Conservation (phyloP, 78 protist species). For the Ministeria vibrans region DNA sequence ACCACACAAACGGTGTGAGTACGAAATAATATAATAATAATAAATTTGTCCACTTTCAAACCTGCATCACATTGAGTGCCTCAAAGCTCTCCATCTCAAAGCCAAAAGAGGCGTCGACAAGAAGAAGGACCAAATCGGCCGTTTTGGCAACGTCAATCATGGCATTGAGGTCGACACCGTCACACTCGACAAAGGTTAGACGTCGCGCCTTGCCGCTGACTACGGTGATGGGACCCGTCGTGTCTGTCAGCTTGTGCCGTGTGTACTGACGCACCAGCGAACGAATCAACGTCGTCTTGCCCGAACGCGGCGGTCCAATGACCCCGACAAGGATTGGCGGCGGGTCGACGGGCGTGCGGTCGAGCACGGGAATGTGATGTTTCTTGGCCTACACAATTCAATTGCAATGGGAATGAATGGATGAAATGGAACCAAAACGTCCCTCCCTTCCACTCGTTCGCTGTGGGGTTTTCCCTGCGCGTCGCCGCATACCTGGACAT, state of each 20-base stretch:
- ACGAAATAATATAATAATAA: too few relatives aligned
- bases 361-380: constrained; percentile 68
- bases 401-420: background rate
- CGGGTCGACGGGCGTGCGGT: constrained; percentile 63
- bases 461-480: too few relatives aligned
- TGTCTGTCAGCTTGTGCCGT: constrained; percentile 52
- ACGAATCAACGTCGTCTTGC: constrained; percentile 92
- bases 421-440: background rate
- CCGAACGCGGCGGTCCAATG: constrained; percentile 90
- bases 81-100: constrained; percentile 98
- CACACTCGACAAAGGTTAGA: constrained; percentile 93
- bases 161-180: constrained; percentile 88
- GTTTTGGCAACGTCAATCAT: constrained; percentile 97
- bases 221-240: constrained; percentile 90
- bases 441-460: background rate
- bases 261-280: constrained; percentile 94
- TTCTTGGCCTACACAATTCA: background rate
- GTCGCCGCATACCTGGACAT: background rate
- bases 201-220: constrained; percentile 81
- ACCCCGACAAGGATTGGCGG: constrained; percentile 90
- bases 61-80: constrained; percentile 86
- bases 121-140: constrained; percentile 91
- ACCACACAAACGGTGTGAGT: too few relatives aligned
- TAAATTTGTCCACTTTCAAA: too few relatives aligned
- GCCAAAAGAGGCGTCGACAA: constrained; percentile 94